phyloP scores from a whole-genome alignment of 208 protist genomes.

The Leishmania mexicana region DNA sequence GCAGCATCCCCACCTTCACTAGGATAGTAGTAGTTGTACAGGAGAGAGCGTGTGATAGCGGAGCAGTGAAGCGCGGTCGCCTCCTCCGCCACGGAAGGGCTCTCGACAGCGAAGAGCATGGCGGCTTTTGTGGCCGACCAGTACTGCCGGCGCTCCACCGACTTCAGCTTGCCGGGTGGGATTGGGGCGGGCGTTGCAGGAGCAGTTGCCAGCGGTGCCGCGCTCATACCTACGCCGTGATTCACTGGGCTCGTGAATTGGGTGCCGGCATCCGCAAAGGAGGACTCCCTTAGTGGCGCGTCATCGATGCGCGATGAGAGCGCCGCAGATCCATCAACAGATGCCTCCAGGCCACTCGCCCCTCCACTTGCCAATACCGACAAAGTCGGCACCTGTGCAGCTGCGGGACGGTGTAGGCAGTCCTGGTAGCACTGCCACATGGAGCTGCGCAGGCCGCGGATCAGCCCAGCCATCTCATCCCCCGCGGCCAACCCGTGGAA shows the following conservation, averaged over 20 bases:
- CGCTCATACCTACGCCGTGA: background rate
- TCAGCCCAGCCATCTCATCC: conserved; percentile 40
- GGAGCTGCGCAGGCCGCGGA: conserved; percentile 28
- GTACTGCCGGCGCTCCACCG: conserved; percentile 13
- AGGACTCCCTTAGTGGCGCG: background rate
- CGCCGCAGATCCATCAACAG: background rate
- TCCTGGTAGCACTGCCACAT: conserved; percentile 33
- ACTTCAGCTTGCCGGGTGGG: background rate
- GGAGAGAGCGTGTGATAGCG: conserved; percentile 15
- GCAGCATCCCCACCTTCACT: background rate
- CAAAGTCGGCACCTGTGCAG: background rate
- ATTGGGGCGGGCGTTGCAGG: background rate
- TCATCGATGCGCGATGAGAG: conserved; percentile 1
- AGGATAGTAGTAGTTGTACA: conserved; percentile 28
- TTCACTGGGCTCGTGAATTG: too few relatives aligned
- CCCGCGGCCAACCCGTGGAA: conserved; percentile 48
- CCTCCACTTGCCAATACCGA: background rate
- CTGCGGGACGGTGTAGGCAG: conserved; percentile 1
- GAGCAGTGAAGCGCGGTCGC: conserved; percentile 64
- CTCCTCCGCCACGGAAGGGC: conserved; percentile 45
- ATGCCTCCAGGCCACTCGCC: background rate
- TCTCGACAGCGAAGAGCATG: conserved; percentile 71
- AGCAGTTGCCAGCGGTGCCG: background rate
- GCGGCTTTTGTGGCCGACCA: conserved; percentile 38
- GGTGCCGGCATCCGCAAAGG: background rate